Evolutionary conservation across 257 asterid genomes (phyloP), one percentile per base, ranked within the genome.

Genomic region (Rehmannia glutinosa): DNA sequence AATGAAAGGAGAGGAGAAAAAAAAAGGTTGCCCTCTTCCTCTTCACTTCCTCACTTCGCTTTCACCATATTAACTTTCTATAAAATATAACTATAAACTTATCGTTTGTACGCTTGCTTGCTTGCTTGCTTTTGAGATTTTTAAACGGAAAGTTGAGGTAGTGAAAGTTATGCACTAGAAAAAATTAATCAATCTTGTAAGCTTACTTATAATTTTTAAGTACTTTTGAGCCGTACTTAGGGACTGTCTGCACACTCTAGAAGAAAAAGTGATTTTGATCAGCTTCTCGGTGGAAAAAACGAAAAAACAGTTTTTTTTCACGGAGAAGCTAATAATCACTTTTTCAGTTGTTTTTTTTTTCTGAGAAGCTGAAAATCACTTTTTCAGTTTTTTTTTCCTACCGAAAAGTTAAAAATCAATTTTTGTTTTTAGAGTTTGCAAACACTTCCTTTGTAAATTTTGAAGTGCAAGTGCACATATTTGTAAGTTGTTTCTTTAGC

Each of bases 41-140:
- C 84, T 76, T 76, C 82, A 66, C 56, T 72, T 64, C 83, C 81
- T 72, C 75, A 75, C 80, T 80, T 87, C 84, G 77, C 90, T 87
- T 83, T 88, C 93, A 82, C 76, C 81, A 2, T n/a, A 49, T 41
- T 43, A 64, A 66, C 81, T 77, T 85, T 77, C 72, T 73, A 64
- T 63, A 20, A 49, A 71, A 64, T 73, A 68, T 56, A 9, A 8
- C 19, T 17, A 41, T 11, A 66, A 54, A 41, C 78, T 69, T 75
- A 62, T 63, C 68, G 62, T 75, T 66, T 19, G 39, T 70, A 66
- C 35, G 39, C 61, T 47, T 19, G 30, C 56, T 53, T 53, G 38
- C 8, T 23, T 24, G 38, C 8, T 49, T 35, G 51, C 77, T 74
- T 73, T 69, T 53, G 24, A 64, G 17, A 28, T 33, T 64, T 41